A percentile compares a stretch with the other conserved stretches of the same genome.
Conservation (phyloP, 345 rosid species). For the Melaleuca quinquenervia region DNA sequence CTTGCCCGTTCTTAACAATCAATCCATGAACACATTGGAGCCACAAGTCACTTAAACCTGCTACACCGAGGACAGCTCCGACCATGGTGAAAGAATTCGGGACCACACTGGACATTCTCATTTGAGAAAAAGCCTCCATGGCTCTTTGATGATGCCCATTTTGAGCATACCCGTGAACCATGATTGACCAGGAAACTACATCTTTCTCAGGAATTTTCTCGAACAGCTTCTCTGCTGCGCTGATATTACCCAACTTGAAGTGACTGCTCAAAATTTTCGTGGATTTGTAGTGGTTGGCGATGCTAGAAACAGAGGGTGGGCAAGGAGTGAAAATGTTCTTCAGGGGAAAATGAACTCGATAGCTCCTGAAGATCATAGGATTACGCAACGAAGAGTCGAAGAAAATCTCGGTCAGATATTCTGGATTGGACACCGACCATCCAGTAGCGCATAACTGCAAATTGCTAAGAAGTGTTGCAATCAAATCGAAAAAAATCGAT, state of each 20-base stretch:
- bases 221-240: constrained; percentile 22
- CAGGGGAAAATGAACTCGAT: neutral
- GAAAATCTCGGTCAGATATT: neutral
- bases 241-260: constrained; percentile 11
- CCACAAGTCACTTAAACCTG: constrained; percentile 1
- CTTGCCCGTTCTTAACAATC: constrained; percentile 15
- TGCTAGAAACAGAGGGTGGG: neutral
- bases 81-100: constrained; percentile 39
- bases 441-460: neutral
- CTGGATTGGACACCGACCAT: neutral
- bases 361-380: neutral
- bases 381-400: neutral
- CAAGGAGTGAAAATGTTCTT: neutral
- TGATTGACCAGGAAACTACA: constrained; percentile 28
- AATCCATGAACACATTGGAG: constrained; percentile 24
- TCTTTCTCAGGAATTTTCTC: constrained; percentile 19
- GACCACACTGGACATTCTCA: constrained; percentile 17
- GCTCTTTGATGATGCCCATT: constrained; percentile 15
- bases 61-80: constrained; percentile 22
- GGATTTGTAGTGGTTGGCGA: neutral
- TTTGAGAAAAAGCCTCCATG: constrained; percentile 12
- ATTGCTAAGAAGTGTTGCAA: neutral
- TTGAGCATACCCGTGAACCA: constrained; percentile 31
- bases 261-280: constrained; percentile 7
- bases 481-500: neutral